Evolutionary conservation across 139 green algal species (phyloP), one percentile per base, ranked within the genome.

Genomic region (Chlamydomonas schloesseri): DNA sequence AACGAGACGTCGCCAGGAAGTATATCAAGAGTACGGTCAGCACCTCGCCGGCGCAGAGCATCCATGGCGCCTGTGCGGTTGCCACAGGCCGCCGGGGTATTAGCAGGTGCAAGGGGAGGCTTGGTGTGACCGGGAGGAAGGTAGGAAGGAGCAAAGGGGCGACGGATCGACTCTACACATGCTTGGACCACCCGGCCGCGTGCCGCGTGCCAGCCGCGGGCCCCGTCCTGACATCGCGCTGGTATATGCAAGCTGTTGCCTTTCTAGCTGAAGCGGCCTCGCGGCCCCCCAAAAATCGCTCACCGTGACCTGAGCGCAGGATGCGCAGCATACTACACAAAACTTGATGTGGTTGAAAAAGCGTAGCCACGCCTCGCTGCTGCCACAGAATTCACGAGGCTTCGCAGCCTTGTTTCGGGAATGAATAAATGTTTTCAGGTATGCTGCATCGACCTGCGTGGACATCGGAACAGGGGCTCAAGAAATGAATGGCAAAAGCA

Each of bases 11-110:
- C 26, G 65, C 85, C 34, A 96, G 62, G 21, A 88, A 72, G 88
- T 93, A 93, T 36, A 94, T 86, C 42, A 94, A 67, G 31, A 94
- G 36, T 0, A 94, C 89, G 0, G 75, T 75, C 5, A 84, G 9
- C 3, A 88, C 77, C 73, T 96, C 93, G 4, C 84, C 29, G 3
- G 73, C 68, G 31, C 91, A 92, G 24, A 96, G 69, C 68, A 89
- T 82, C 91, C 91, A 94, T 31, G 93, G 92, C 0, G 90, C 89
- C 91, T 95, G 89, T 20, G 64, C 5, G 28, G 28, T n/a, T n/a
- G n/a, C n/a, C n/a, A n/a, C n/a, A n/a, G n/a, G n/a, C n/a, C n/a
- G n/a, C n/a, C n/a, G n/a, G n/a, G n/a, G n/a, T n/a, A n/a, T n/a
- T n/a, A n/a, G n/a, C n/a, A n/a, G n/a, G n/a, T n/a, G n/a, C n/a